Conservation (phyloP, 108 stramenopile genomes). For the Cylindrotheca fusiformis region DNA sequence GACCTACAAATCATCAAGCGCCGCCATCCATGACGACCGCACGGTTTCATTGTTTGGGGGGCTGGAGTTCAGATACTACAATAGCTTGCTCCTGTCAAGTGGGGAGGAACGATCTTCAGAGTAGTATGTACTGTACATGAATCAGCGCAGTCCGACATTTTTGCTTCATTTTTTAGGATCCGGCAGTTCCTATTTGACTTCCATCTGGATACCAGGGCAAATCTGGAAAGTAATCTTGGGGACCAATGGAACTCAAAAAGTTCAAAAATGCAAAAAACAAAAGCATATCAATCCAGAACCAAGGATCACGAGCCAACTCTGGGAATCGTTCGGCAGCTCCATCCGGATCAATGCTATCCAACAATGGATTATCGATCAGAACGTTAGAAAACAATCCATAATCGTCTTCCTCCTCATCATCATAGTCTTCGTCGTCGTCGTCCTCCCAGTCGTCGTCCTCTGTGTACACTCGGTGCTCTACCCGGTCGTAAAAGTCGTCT, state of each 20-base stretch:
- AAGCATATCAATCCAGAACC: constrained; percentile 56
- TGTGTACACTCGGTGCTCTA: not conserved
- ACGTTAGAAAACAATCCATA: constrained; percentile 40
- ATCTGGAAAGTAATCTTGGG: constrained; percentile 29
- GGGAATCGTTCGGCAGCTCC: constrained; percentile 55
- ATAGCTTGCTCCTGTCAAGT: no score
- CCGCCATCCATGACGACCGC: no score
- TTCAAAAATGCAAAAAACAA: constrained; percentile 42
- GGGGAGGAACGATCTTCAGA: no score
- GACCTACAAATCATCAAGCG: no score
- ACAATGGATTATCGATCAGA: constrained; percentile 50
- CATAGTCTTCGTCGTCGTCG: constrained; percentile 40
- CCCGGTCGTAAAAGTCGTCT: constrained; percentile 7
- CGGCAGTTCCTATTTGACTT: not conserved
- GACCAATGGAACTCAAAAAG: constrained; percentile 38
- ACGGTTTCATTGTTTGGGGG: no score
- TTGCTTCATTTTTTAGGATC: no score
- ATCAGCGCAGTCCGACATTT: no score
- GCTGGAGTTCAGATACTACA: no score
- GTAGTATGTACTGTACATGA: no score
- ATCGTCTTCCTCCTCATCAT: constrained; percentile 37
- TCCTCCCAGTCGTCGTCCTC: constrained; percentile 3
- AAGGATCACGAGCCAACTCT: constrained; percentile 43
- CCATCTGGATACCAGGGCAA: constrained; percentile 8
- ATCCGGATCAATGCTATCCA: constrained; percentile 65